Evolutionary conservation across 148 eudicot genomes (phyloP), one percentile per base, ranked within the genome.

Genomic region (Talinum fruticosum): DNA sequence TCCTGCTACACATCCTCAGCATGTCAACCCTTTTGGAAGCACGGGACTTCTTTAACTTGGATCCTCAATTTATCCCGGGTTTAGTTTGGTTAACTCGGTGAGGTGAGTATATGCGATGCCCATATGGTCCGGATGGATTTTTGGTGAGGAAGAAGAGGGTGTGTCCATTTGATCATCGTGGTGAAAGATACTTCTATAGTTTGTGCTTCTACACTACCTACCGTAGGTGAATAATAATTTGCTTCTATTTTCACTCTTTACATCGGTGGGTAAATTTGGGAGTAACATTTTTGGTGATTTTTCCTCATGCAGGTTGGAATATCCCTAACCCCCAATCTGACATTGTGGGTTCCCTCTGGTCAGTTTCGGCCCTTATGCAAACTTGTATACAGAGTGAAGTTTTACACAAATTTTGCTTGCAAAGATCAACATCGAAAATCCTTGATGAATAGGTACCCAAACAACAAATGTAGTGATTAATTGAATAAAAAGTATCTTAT

Each of bases 21-120:
- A 83, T 16, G 80, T 76, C 59, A 86, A 86, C 78, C 89, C 89
- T 14, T 86, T 86, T 62, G 89, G 85, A 59, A 79, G 76, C 77
- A 67, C 85, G 13, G 87, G 87, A 26, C 75, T 86, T 69, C 79
- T 84, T 70, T 86, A 66, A 76, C 47, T 7, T 68, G 37, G 66
- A 66, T 41, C 51, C 49, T 62, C 36, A 29, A n/a, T 21, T 71
- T n/a, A 65, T 57, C 38, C 49, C 21, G 38, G 19, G 12, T 72
- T 13, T 23, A 57, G 66, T 5, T 76, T 30, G n/a, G 69, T 74
- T 74, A 44, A 53, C 30, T 69, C 10, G 45, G 8, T 32, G 78
- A 72, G 72, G 77, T 69, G 62, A 36, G 80, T 66, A 57, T 21
- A 24, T 32, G 75, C 51, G 61, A 66, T 73, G 77, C 77, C 68